Evolutionary conservation across 768 basidiomycete species (phyloP).

Genomic region (Rhizopogon salebrosus): DNA sequence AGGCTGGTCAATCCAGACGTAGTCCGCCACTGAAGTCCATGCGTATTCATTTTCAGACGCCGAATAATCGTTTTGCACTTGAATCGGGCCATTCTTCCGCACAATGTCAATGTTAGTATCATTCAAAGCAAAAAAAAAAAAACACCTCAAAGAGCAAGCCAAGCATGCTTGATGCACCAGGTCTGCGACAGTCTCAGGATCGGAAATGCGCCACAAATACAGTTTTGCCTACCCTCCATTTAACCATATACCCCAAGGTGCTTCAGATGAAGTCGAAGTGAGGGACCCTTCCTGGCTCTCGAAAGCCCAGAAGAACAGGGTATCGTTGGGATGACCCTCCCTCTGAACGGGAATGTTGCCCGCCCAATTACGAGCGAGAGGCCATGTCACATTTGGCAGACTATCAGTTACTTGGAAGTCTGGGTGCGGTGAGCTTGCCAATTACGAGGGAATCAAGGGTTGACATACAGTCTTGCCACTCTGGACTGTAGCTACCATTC

Average conservation of each 20-base stretch:
- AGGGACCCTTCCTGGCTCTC: constrained; percentile 55
- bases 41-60: constrained; percentile 47
- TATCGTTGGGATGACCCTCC: constrained; percentile 55
- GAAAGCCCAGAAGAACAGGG: constrained; percentile 62
- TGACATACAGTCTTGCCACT: constrained; percentile 60
- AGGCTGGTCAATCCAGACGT: constrained; percentile 72
- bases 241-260: constrained; percentile 73
- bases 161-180: constrained; percentile 65
- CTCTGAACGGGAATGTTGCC: constrained; percentile 63
- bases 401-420: constrained; percentile 54
- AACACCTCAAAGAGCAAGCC: constrained; percentile 63
- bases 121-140: constrained; percentile 10
- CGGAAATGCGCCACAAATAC: too few relatives aligned
- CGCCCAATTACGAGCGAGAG: constrained; percentile 47
- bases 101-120: neutral
- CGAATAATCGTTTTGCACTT: constrained; percentile 46
- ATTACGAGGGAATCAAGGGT: neutral
- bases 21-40: constrained; percentile 59
- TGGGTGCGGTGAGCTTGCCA: constrained; percentile 16
- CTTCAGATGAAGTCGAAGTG: constrained; percentile 32
- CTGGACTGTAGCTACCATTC: constrained; percentile 41
- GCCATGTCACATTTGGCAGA: constrained; percentile 60
- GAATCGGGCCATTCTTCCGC: constrained; percentile 64
- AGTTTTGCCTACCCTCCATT: constrained; percentile 54
- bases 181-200: constrained; percentile 30